phyloP scores from a whole-genome alignment of 164 flowering plant species.

The Aristolochia californica region DNA sequence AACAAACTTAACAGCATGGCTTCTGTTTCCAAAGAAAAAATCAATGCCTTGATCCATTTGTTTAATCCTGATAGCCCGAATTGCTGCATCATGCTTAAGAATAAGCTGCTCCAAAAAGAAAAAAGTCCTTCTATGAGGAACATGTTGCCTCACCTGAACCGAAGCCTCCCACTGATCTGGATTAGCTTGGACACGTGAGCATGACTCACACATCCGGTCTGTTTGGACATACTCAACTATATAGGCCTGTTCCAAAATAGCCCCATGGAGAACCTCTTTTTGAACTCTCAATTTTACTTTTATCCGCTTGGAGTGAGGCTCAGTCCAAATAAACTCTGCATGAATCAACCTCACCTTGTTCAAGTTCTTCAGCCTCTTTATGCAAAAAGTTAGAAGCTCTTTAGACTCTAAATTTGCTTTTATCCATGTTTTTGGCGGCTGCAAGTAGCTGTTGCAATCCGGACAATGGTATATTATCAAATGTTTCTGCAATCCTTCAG shows the following conservation, averaged over 20 bases:
- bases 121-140: constrained; percentile 54
- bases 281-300: constrained; percentile 43
- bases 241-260: constrained; percentile 44
- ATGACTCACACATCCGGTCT: constrained; percentile 51
- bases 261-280: constrained; percentile 52
- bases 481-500: constrained; percentile 50
- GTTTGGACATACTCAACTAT: constrained; percentile 49
- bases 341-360: constrained; percentile 35
- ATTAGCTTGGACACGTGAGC: constrained; percentile 47
- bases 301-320: constrained; percentile 62
- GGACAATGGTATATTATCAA: constrained; percentile 39
- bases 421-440: constrained; percentile 59
- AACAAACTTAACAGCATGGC: constrained; percentile 47
- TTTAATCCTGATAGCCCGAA: constrained; percentile 37
- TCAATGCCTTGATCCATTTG: constrained; percentile 60
- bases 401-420: constrained; percentile 45
- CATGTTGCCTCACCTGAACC: constrained; percentile 56
- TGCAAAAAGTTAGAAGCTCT: constrained; percentile 49
- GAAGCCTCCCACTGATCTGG: constrained; percentile 70
- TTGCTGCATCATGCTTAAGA: constrained; percentile 54
- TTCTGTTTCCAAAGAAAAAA: constrained; percentile 47
- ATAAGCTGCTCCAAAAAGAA: constrained; percentile 58
- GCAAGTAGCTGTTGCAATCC: constrained; percentile 40
- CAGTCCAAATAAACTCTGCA: constrained; percentile 60
- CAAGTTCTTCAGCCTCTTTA: constrained; percentile 46